phyloP scores from a whole-genome alignment of 2,329 filamentous ascomycete species.

The Phialophora verrucosa region DNA sequence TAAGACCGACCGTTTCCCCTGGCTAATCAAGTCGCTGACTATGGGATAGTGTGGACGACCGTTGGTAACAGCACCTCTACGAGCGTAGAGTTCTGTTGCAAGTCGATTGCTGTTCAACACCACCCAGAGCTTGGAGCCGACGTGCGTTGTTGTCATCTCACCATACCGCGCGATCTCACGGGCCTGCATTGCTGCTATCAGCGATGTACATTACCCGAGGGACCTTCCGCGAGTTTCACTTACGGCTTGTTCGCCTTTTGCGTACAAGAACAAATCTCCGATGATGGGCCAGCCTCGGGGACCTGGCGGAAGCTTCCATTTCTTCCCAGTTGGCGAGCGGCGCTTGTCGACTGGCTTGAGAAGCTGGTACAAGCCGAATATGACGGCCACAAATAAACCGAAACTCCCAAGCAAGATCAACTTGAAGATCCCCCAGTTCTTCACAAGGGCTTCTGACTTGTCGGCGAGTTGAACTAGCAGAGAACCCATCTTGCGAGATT shows the following conservation, averaged over 20 bases:
- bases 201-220: not conserved
- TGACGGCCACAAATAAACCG: not conserved
- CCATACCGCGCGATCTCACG: conserved; percentile 37
- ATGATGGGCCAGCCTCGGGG: conserved; percentile 38
- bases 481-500: not conserved
- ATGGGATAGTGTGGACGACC: conserved; percentile 46
- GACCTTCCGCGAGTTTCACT: not conserved
- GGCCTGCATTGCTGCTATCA: conserved; percentile 3
- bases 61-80: conserved; percentile 46
- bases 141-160: conserved; percentile 44
- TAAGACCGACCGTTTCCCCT: conserved; percentile 44
- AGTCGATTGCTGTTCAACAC: conserved; percentile 52
- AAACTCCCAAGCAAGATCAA: not conserved
- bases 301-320: conserved; percentile 39
- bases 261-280: conserved; percentile 34
- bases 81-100: conserved; percentile 49
- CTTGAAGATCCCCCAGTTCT: not conserved
- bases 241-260: conserved; percentile 11
- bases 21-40: conserved; percentile 48
- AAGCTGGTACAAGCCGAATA: conserved; percentile 2
- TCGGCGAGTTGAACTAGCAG: not conserved
- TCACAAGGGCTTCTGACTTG: not conserved
- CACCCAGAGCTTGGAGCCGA: conserved; percentile 51
- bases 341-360: conserved; percentile 6
- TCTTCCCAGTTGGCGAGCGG: conserved; percentile 2